Base-by-base conservation (phyloP, 805 yeast genomes). In the Cyberlindnera lachancei region DNA sequence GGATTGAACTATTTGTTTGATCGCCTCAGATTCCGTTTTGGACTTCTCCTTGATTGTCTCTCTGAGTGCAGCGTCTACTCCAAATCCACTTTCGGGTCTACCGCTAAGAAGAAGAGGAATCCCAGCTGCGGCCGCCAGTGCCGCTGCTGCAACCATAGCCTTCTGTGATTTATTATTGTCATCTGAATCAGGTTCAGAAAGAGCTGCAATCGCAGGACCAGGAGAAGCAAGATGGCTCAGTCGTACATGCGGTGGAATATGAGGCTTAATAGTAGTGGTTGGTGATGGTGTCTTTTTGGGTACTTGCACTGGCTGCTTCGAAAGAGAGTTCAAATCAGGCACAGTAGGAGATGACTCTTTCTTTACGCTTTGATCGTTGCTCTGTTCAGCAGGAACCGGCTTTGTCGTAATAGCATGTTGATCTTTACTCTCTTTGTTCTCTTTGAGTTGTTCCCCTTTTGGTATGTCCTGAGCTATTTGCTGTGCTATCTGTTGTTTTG, bases 111-210 rank as follows among this genome's bases (percentile, higher is more conserved):
- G 87, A 22, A 82, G 51, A 1, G 92, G 92, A 11, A 75, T 68
- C 11, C 77, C 83, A 3, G 88, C 88, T 0, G 90, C 92, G 0
- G 83, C 85, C 4, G 87, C 86, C 31, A 82, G 60, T 0, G 90
- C 90, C 7, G 88, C 90, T 2, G 92, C 92, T 0, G 90, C 92
- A 7, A 81, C 79, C 45, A 69, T 66, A 0, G 83, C 85, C 45
- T 75, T 63, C 23, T 48, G 51, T 23, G 33, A 44, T 28, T 45
- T 43, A 24, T 37, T 41, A 9, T 39, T 46, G 3, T 41, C 40
- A 6, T 45, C 46, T 8, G 43, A 29, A 24, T 37, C 46, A 5
- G 48, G 36, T 6, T 51, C 55, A 7, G 55, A 44, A 2, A 59
- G 43, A 0, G 56, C 62, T 9, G 68, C 66, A 16, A 61, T 63